Base-by-base conservation (phyloP, 2,329 filamentous ascomycete species). In the Exserohilum turcica region DNA sequence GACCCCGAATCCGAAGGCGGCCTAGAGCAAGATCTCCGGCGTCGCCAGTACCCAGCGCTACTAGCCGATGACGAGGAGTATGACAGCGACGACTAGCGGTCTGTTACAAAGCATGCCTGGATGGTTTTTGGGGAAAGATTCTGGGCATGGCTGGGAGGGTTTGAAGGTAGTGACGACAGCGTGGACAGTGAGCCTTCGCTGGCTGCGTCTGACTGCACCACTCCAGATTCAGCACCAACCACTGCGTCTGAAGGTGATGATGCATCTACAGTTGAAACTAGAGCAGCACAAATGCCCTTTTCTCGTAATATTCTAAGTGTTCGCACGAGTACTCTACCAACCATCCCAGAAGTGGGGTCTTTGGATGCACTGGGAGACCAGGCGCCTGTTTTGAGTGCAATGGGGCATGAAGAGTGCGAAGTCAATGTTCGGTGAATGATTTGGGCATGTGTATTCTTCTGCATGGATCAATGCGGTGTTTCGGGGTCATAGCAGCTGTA, bases 1-100 rank as follows among this genome's bases (percentile, higher is more conserved):
- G 92, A 97, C 67, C 87, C 90, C 0, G 92, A 96, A 68, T 88
- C 86, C 47, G 91, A 95, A 66, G 92, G 92, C 2, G 92, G 93
- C 0, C 79, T 97, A 18, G 92, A 95, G 69, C 91, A 96, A 68
- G 93, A 97, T 70, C 78, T 99, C 56, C 89, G 90, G 1, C 88
- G 85, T 53, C 82, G 91, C 55, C 81, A 90, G 60, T 95, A 92
- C 74, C 84, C 91, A 52, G 88, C 90, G 2, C 80, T 95, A 19
- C 74, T 92, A 52, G 67, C 65, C 0, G 86, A 89, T 2, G 89
- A 94, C 60, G 89, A 93, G 40, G 89, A 85, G 58, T 85, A 87
- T 59, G 90, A 93, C 67, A 71, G 67, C 45, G 70, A 74, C 48
- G 61, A 71, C 32, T 67, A 66, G 57, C 39, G 29, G 37, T 52